Evolutionary conservation across 179 eudicot species (phyloP), one percentile per base, ranked within the genome.

Genomic region (Corrigiola litoralis): DNA sequence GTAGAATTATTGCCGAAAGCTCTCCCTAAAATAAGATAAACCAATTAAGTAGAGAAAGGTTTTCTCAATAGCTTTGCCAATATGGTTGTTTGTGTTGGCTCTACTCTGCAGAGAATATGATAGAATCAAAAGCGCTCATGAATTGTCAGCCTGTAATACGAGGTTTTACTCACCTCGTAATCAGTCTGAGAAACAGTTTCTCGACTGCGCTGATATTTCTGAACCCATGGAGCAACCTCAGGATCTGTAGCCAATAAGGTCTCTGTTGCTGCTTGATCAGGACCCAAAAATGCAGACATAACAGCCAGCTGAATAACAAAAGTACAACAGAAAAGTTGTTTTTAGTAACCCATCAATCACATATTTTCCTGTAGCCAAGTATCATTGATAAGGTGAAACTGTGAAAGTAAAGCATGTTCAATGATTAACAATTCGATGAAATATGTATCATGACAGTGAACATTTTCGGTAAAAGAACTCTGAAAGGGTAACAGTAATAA

Each of bases 151-250:
- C 18, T 32, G 56, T 17, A 53, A 61, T 6, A 4, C 20, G 4
- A 33, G 27, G 25, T 7, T 20, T 24, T 58, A 27, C 6, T 37
- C 21, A 87, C 98, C 96, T 92, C 82, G 48, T 92, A 92, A 71
- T 90, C 98, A 16, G 98, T 92, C 76, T 84, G 80, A 10, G 98
- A 92, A 56, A 92, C 88, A 38, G 98, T 92, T 71, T 92, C 98
- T 63, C 98, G 83, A 82, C 98, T 92, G 38, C 96, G 86, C 80
- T 90, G 96, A 67, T 92, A 92, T 71, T 92, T 92, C 69, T 82
- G 82, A 75, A 92, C 92, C 98, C 98, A 92, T 28, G 91, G 95
- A 56, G 80, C 74, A 61, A 92, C 96, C 50, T 87, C 89, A 32
- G 83, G 76, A 75, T 92, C 98, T 27, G 86, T 56, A n/a, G 92